Percentiles rank a stretch among this genome's conserved stretches.
Conservation (phyloP, 225 moss, liverwort and hornwort genomes). For the Physcomitrellopsis africana region DNA sequence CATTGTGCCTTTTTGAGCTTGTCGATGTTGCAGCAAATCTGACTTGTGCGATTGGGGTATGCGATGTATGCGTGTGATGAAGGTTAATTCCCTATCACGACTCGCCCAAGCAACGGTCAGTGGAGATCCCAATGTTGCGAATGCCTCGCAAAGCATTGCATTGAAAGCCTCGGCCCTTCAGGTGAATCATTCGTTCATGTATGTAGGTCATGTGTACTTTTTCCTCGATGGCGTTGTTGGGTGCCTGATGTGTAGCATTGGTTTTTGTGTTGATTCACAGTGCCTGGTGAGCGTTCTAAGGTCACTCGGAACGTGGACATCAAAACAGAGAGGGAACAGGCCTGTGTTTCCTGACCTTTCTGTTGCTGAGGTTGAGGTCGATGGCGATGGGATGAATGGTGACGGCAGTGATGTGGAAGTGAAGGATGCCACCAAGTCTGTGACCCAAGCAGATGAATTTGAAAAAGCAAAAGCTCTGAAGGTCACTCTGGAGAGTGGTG, state of each 20-base stretch:
- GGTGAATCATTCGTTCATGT: conserved; percentile 38
- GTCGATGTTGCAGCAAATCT: not conserved
- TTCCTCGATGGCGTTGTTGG: not conserved
- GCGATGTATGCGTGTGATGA: conserved; percentile 24
- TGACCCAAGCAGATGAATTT: conserved; percentile 77
- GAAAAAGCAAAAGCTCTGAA: conserved; percentile 84
- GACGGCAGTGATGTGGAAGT: conserved; percentile 55
- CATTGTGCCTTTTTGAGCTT: not conserved
- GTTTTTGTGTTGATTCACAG: conserved; percentile 34
- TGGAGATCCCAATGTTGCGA: conserved; percentile 62
- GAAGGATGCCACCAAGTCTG: conserved; percentile 60
- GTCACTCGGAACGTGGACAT: conserved; percentile 71
- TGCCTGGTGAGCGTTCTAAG: conserved; percentile 81
- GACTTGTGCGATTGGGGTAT: conserved; percentile 10
- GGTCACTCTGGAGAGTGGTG: conserved; percentile 75
- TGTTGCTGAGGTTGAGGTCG: conserved; percentile 20
- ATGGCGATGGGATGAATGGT: conserved; percentile 18
- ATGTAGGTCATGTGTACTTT: not conserved
- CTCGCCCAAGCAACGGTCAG: conserved; percentile 71
- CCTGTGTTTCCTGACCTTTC: conserved; percentile 41
- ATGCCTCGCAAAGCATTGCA: conserved; percentile 51
- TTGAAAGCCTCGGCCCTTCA: conserved; percentile 70
- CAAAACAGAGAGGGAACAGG: conserved; percentile 59
- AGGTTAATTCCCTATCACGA: conserved; percentile 80
- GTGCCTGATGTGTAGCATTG: not conserved